phyloP scores from a whole-genome alignment of 2,329 filamentous ascomycete species.

The Microdochium bolleyi region DNA sequence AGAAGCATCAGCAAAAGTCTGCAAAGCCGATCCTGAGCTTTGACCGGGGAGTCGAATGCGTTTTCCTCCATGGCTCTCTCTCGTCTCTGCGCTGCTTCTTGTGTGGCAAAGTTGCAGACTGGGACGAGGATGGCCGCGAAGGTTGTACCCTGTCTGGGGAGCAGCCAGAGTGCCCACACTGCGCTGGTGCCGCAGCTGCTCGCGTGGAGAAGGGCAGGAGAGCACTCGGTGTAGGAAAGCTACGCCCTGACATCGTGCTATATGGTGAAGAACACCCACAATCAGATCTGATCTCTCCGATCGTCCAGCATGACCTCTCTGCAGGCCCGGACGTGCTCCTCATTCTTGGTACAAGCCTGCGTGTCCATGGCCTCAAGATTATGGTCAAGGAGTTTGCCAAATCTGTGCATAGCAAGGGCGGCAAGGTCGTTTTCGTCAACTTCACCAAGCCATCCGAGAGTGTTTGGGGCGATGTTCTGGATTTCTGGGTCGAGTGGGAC shows the following conservation, averaged over 20 bases:
- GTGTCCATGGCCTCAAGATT: conserved; percentile 63
- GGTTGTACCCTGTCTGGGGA: conserved; percentile 51
- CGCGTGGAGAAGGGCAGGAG: conserved; percentile 59
- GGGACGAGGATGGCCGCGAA: conserved; percentile 50
- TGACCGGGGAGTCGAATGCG: conserved; percentile 49
- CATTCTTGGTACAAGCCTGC: conserved; percentile 63
- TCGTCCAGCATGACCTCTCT: conserved; percentile 59
- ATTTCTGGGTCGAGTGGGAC: conserved; percentile 69
- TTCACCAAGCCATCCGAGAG: conserved; percentile 65
- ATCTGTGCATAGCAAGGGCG: conserved; percentile 58
- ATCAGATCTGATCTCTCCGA: conserved; percentile 58
- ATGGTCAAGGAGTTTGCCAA: conserved; percentile 66
- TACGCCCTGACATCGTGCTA: conserved; percentile 65
- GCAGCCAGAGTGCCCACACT: conserved; percentile 61
- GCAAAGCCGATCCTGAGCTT: conserved; percentile 11
- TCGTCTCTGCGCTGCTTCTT: conserved; percentile 56
- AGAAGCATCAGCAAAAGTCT: conserved; percentile 5
- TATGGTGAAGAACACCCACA: conserved; percentile 69
- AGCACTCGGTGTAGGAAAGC: conserved; percentile 57
- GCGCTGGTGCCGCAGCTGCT: conserved; percentile 52
- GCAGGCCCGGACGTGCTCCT: conserved; percentile 59
- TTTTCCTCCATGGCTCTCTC: conserved; percentile 67
- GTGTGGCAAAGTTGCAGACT: conserved; percentile 48
- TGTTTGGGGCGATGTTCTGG: conserved; percentile 64
- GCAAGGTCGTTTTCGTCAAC: conserved; percentile 67